A percentile compares a stretch with the other conserved stretches of the same genome.
Conservation (phyloP, 2,329 filamentous ascomycete genomes). For the Colletotrichum theobromicola region DNA sequence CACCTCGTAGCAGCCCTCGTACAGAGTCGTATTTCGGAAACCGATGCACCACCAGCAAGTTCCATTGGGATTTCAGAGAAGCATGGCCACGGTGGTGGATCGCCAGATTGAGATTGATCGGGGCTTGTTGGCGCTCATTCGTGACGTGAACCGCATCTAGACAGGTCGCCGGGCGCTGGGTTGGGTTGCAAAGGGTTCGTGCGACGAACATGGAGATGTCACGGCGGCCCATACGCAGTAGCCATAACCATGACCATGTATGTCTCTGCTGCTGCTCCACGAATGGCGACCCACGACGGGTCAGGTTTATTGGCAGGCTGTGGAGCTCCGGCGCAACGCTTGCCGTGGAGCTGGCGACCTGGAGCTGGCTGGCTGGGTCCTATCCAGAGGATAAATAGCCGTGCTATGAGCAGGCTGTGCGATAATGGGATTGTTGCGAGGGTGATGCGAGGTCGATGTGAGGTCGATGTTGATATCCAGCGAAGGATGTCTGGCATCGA, state of each 20-base stretch:
- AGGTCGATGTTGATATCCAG: conserved; percentile 3
- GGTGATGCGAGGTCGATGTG: not conserved
- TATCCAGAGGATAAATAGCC: not conserved
- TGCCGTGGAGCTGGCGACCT: not conserved
- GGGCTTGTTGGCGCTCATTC: not conserved
- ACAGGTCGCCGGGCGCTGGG: not conserved
- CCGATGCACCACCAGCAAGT: not conserved
- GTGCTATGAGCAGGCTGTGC: not conserved
- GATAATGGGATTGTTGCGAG: not conserved
- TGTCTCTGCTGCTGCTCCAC: not conserved
- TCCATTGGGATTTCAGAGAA: not conserved
- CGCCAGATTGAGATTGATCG: not conserved
- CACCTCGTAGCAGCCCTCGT: not conserved
- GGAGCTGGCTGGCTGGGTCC: not conserved
- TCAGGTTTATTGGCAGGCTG: conserved; percentile 2
- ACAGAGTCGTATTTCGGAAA: not conserved
- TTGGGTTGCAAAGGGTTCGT: not conserved
- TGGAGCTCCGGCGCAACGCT: not conserved
- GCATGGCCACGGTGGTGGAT: not conserved
- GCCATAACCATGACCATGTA: not conserved
- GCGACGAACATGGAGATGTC: not conserved
- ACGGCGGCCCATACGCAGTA: not conserved
- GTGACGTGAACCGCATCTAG: not conserved
- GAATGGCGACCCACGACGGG: not conserved
- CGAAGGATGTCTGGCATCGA: conserved; percentile 8